Evolutionary conservation across 1,284 basidiomycete species (phyloP), one percentile per base, ranked within the genome.

Genomic region (Ganoderma sinense): DNA sequence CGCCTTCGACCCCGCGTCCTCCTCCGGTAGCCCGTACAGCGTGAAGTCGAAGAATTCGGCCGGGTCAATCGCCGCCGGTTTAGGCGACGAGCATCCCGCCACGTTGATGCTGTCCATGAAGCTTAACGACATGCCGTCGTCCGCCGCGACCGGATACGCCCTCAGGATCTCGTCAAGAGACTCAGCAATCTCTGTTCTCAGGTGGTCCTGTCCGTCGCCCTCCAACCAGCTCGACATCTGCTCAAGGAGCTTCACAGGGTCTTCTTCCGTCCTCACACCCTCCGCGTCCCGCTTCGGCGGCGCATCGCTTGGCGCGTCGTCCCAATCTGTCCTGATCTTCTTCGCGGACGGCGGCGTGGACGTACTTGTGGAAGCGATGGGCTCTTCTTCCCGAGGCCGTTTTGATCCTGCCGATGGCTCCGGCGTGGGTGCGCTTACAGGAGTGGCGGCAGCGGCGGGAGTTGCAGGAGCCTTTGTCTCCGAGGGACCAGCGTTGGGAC

Each of bases 271-370:
- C 82, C 91, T 88, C 75, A 90, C 85, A 59, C 83, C 86, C 26
- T 90, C 88, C 6, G 86, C 78, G 58, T 84, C 85, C 69, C 86
- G 88, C 81, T 87, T 88, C 71, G 83, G 76, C 64, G 87, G 75
- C 31, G 81, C 84, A 55, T 91, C 89, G 71, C 82, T 89, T 11
- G 85, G 80, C 51, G 86, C 82, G 20, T 86, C 87, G 60, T 91
- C 90, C 88, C 89, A 92, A 65, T 94, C 91, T 16, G 85, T 87
- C 83, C 90, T 93, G 53, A 80, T 76, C 64, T 90, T 88, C 81
- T 94, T 94, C 23, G 91, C 88, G 4, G 91, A 89, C 2, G 88
- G 88, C 69, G 84, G 83, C 8, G 71, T 65, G 3, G 83, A 80
- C 36, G 83, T 81, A 23, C 75, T 73, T 48, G 80, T 76, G 48